A percentile compares a stretch with the other conserved stretches of the same genome.
These are phyloP conservation scores for Phytophthora colocasiae DNA, from an alignment of 352 stramenopile species.

Conservation along the genomic window DNA sequence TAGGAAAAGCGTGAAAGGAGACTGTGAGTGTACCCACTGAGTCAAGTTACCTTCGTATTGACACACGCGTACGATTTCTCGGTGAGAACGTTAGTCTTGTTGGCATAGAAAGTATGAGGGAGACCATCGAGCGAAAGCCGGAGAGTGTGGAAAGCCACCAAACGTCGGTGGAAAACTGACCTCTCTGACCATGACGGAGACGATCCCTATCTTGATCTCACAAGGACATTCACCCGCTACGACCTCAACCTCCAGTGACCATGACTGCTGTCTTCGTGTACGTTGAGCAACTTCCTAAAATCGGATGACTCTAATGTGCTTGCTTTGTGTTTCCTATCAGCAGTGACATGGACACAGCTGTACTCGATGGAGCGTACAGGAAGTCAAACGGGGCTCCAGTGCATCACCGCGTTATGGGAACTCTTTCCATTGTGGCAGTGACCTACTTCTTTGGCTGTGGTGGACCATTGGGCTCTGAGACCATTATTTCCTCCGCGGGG, in stretches of 20 bases:
- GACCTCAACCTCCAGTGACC: too few species aligned
- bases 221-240: too few species aligned
- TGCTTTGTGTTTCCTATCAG: too few species aligned
- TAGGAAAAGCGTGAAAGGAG: not conserved
- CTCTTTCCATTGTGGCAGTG: conserved; percentile 50
- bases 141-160: conserved; percentile 1
- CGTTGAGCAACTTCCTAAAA: too few species aligned
- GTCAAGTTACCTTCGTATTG: not conserved
- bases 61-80: not conserved
- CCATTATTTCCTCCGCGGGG: conserved; percentile 56
- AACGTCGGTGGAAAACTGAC: not conserved
- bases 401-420: conserved; percentile 49
- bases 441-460: conserved; percentile 61
- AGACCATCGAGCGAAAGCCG: conserved; percentile 1
- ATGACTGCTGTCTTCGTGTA: too few species aligned
- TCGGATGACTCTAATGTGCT: too few species aligned
- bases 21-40: not conserved
- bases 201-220: not conserved
- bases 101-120: not conserved
- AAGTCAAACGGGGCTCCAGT: conserved; percentile 25
- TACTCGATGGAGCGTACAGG: conserved; percentile 19
- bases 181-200: not conserved
- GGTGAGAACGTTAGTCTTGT: not conserved
- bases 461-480: conserved; percentile 60
- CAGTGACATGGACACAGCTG: conserved; percentile 16